phyloP scores from a whole-genome alignment of 2,329 filamentous ascomycete species.

The Hypoxylon sp. region DNA sequence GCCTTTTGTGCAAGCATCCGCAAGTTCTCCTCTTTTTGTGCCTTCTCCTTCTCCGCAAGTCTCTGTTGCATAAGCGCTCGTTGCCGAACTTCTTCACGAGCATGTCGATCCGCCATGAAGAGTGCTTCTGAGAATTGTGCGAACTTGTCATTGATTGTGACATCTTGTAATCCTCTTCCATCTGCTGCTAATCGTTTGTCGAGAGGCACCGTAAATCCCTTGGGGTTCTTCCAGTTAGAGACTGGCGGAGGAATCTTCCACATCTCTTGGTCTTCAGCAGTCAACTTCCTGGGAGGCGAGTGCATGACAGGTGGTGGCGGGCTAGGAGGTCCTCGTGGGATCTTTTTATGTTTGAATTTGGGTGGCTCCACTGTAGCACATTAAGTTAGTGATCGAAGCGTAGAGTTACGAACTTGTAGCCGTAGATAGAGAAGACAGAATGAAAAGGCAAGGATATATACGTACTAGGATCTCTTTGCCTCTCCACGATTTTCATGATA shows the following conservation, averaged over 20 bases:
- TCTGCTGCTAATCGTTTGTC: slow-evolving; percentile 97
- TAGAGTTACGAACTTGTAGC: neutral
- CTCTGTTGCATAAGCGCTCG: slow-evolving; percentile 95
- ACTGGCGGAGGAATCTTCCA: slow-evolving; percentile 92
- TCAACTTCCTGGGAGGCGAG: slow-evolving; percentile 93
- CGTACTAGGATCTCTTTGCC: slow-evolving; percentile 83
- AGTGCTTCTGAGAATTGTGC: slow-evolving; percentile 95
- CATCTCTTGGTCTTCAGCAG: slow-evolving; percentile 95
- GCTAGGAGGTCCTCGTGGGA: slow-evolving; percentile 90
- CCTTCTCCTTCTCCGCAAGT: slow-evolving; percentile 95
- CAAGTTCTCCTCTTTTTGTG: slow-evolving; percentile 92
- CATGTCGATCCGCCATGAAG: slow-evolving; percentile 94
- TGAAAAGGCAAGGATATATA: slow-evolving; percentile 56
- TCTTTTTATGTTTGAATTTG: slow-evolving; percentile 99
- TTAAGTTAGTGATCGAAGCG: slow-evolving; percentile 25
- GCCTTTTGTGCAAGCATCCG: slow-evolving; percentile 91
- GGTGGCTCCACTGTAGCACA: slow-evolving; percentile 77
- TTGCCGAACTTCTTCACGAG: slow-evolving; percentile 94
- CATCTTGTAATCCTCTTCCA: slow-evolving; percentile 90
- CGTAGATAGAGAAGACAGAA: neutral
- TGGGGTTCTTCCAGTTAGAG: slow-evolving; percentile 99
- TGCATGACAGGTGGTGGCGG: slow-evolving; percentile 96
- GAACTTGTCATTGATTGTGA: slow-evolving; percentile 98
- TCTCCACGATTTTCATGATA: slow-evolving; percentile 98
- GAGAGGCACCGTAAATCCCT: slow-evolving; percentile 95